Conservation (phyloP, 2,329 filamentous ascomycete species). For the Colletotrichum musicola region DNA sequence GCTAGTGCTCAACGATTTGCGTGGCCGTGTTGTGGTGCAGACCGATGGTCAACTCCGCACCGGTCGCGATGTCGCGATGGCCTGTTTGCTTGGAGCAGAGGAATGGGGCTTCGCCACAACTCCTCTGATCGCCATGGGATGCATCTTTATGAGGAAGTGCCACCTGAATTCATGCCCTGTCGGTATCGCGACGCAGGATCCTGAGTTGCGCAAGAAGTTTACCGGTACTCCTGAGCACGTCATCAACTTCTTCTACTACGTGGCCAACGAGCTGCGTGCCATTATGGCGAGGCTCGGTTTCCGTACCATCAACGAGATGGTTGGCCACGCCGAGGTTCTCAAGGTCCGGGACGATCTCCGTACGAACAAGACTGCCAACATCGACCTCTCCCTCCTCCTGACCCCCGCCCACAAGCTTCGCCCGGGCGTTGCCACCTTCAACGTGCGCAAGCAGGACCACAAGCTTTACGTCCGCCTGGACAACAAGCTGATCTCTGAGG, state of each 20-base stretch:
- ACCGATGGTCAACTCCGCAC: constrained; percentile 95
- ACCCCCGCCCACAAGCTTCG: constrained; percentile 96
- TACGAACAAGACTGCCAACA: constrained; percentile 90
- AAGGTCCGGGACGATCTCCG: constrained; percentile 90
- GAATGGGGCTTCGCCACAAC: constrained; percentile 98
- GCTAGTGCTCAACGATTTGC: constrained; percentile 92
- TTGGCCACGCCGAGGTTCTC: constrained; percentile 89
- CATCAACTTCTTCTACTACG: constrained; percentile 99
- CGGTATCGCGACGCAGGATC: constrained; percentile 95
- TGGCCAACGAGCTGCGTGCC: constrained; percentile 93
- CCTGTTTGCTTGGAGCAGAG: constrained; percentile 95
- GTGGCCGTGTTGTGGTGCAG: constrained; percentile 95
- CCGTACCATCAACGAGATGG: constrained; percentile 97
- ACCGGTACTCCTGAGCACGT: constrained; percentile 93
- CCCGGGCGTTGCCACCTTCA: constrained; percentile 95
- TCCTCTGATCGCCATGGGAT: constrained; percentile 95
- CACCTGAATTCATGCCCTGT: constrained; percentile 85
- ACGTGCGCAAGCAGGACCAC: constrained; percentile 97
- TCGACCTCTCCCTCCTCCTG: constrained; percentile 91
- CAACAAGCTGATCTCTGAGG: constrained; percentile 97
- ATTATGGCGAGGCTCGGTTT: constrained; percentile 98
- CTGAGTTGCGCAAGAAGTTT: constrained; percentile 95
- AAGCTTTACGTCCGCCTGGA: constrained; percentile 92
- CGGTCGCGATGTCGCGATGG: constrained; percentile 92
- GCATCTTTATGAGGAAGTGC: constrained; percentile 92